These are phyloP conservation scores for Raddia guianensis DNA, from an alignment of 176 grass and related monocot species.

Conservation along the genomic window DNA sequence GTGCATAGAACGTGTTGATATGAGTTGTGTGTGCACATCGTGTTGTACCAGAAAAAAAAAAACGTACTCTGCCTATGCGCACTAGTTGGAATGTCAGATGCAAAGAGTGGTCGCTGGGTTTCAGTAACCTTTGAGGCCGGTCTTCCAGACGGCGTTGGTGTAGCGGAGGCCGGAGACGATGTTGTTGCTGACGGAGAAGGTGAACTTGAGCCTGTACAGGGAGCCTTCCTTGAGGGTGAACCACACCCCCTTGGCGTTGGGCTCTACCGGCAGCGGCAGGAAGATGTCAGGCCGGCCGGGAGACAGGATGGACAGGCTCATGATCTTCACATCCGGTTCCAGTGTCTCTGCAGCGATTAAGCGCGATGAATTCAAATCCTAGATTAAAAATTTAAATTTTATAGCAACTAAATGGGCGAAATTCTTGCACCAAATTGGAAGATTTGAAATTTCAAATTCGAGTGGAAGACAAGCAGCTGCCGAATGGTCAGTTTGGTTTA, in stretches of 20 bases:
- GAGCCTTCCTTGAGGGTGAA: constrained; percentile 96
- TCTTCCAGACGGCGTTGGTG: constrained; percentile 98
- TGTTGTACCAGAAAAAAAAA: no score
- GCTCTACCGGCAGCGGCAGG: constrained; percentile 68
- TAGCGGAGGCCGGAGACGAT: constrained; percentile 96
- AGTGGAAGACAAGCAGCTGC: neutral
- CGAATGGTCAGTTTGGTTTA: neutral
- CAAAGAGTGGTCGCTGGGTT: neutral
- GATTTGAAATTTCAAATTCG: neutral
- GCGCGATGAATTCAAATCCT: neutral
- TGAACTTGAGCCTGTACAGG: constrained; percentile 89
- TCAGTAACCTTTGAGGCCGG: constrained; percentile 69
- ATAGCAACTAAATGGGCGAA: neutral
- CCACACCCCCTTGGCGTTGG: constrained; percentile 75
- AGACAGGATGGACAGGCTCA: constrained; percentile 79
- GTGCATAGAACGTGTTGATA: no score
- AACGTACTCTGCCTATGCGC: no score
- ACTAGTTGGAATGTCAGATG: neutral
- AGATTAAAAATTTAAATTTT: neutral
- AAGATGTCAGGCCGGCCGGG: constrained; percentile 73
- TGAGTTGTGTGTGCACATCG: no score
- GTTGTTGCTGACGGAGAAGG: constrained; percentile 86
- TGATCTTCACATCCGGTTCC: constrained; percentile 91
- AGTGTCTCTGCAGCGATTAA: constrained; percentile 52
- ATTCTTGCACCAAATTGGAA: neutral